Base-by-base conservation (phyloP, 2,329 filamentous ascomycete genomes). In the Daldinia eschscholtzii region DNA sequence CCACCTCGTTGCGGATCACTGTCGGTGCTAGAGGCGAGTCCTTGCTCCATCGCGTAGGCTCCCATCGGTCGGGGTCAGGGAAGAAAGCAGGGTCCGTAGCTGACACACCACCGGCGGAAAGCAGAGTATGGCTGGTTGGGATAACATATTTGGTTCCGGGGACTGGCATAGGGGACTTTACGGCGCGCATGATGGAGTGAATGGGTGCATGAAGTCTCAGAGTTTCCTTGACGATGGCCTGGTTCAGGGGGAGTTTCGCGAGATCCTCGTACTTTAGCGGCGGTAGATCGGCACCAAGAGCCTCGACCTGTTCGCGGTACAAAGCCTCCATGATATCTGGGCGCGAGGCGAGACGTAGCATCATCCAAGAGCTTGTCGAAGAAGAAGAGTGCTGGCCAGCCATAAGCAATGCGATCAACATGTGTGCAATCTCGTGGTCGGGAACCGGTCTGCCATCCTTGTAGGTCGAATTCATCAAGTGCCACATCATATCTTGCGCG, bases 321-420 rank as follows among this genome's bases (percentile, higher is more conserved):
- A 97, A 88, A 74, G 95, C 92, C 74, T 97, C 92, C 75, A 91
- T 85, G 68, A 97, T 88, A 18, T 94, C 85, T 12, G 93, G 93
- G 75, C 91, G 87, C 67, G 91, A 87, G 28, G 93, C 93, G 41
- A 97, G 88, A 72, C 91, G 91, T 44, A 97, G 86, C 79, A 96
- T 86, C 76, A 97, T 94, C 93, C 93, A 97, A 42, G 93, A 88
- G 75, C 89, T 91, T 42, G 92, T 94, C 20, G 93, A 93, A 3
- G 93, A 93, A 1, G 93, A 95, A 1, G 92, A 95, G 83, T 97
- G 93, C 79, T 97, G 93, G 63, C 93, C 93, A 66, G 93, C 93
- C 93, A 97, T 97, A 70, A 97, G 88, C 23, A 97, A 87, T 5
- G 93, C 93, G 80, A 97, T 97, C 92, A 97, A 95, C 88, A 97